Evolutionary conservation across 2,329 filamentous ascomycete species (phyloP).

Genomic region (Trichoderma semiorbis): DNA sequence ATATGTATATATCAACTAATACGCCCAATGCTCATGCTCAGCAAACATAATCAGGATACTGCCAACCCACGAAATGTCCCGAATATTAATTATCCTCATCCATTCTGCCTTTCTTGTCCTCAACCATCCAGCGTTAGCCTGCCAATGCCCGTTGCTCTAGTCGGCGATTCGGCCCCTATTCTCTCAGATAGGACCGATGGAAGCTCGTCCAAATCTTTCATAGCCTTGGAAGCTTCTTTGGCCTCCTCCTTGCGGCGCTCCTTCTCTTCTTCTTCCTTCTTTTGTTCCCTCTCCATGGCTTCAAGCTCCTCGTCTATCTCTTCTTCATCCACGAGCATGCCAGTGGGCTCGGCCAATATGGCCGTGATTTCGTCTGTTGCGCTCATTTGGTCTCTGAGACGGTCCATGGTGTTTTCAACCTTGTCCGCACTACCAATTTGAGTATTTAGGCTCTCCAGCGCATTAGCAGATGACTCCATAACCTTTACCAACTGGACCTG

Average conservation of each 20-base stretch:
- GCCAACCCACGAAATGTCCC: neutral
- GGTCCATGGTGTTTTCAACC: conserved; percentile 73
- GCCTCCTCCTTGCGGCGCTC: conserved; percentile 29
- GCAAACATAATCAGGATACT: neutral
- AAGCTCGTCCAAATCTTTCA: conserved; percentile 51
- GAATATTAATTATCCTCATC: neutral
- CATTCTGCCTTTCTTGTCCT: neutral
- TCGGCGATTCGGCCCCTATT: conserved; percentile 26
- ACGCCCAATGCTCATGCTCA: neutral
- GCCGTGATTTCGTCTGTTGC: conserved; percentile 78
- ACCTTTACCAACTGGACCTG: conserved; percentile 79
- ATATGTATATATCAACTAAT: neutral
- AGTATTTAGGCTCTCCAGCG: conserved; percentile 69
- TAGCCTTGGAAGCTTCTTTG: conserved; percentile 42
- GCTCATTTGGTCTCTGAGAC: conserved; percentile 73
- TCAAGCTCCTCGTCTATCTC: conserved; percentile 89
- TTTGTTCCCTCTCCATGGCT: conserved; percentile 62
- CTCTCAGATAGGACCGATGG: conserved; percentile 35
- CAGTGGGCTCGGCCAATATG: conserved; percentile 64
- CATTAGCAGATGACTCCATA: conserved; percentile 74
- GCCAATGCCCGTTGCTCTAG: conserved; percentile 38
- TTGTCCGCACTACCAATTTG: conserved; percentile 72
- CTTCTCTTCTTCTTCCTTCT: conserved; percentile 51
- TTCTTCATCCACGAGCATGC: conserved; percentile 63
- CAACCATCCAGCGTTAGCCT: conserved; percentile 28